These are phyloP conservation scores for Cryptococcus hybrid DNA, from an alignment of 1,284 basidiomycete species.

Conservation along the genomic window DNA sequence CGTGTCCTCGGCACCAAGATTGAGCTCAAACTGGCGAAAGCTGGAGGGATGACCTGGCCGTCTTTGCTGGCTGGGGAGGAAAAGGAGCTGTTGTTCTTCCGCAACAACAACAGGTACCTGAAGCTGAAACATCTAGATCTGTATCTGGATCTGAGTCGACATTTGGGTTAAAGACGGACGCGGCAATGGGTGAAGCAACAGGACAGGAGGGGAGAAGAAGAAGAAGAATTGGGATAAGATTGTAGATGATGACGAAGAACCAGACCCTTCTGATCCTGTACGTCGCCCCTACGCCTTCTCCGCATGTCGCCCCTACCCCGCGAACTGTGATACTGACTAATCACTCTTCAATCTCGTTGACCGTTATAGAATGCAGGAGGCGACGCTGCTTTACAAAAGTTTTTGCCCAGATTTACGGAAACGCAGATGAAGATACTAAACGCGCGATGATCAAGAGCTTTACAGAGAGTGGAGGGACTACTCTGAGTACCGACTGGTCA, in stretches of 20 bases:
- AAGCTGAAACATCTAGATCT: neutral
- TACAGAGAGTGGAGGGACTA: constrained; percentile 84
- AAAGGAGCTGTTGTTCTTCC: neutral
- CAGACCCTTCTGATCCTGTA: constrained; percentile 24
- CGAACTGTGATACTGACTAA: neutral
- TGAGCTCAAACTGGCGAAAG: constrained; percentile 43
- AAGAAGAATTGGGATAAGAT: constrained; percentile 49
- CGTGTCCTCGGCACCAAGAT: constrained; percentile 75
- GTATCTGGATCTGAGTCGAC: too few relatives aligned
- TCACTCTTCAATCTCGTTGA: too few relatives aligned
- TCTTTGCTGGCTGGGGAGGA: constrained; percentile 35
- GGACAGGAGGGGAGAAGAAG: constrained; percentile 3
- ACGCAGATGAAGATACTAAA: constrained; percentile 82
- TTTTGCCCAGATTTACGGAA: constrained; percentile 65
- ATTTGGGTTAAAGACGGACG: neutral
- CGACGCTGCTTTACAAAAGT: constrained; percentile 41
- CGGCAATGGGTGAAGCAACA: constrained; percentile 1
- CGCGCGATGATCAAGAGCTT: constrained; percentile 97
- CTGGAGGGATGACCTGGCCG: constrained; percentile 61
- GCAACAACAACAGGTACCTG: neutral
- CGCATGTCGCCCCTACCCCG: neutral
- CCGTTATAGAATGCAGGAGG: constrained; percentile 39
- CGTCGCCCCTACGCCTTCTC: neutral
- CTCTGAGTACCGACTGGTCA: constrained; percentile 90
- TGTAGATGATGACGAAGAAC: constrained; percentile 32